These are phyloP conservation scores for Phialophora expanda DNA, from an alignment of 2,329 filamentous ascomycete species.

Conservation along the genomic window DNA sequence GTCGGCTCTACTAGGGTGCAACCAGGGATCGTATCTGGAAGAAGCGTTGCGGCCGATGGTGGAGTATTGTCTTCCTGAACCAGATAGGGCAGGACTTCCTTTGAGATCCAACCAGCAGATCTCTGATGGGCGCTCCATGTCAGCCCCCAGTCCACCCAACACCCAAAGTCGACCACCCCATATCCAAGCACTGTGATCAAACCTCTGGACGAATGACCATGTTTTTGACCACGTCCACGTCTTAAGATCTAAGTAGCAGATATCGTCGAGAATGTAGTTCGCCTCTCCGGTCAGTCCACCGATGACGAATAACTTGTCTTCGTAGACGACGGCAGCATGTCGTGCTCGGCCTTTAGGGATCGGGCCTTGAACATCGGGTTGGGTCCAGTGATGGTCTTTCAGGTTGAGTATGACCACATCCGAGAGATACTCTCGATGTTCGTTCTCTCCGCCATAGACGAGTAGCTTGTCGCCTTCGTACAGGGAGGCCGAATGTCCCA, in stretches of 20 bases:
- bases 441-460: conserved; percentile 97
- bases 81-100: conserved; percentile 78
- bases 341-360: conserved; percentile 88
- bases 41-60: conserved; percentile 31
- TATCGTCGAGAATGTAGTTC: conserved; percentile 90
- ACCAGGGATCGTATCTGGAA: conserved; percentile 47
- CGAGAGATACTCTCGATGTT: conserved; percentile 92
- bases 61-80: conserved; percentile 31
- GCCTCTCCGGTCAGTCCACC: conserved; percentile 95
- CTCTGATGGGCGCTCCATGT: conserved; percentile 96
- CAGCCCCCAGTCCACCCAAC: conserved; percentile 89
- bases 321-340: conserved; percentile 90
- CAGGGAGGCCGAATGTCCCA: conserved; percentile 90
- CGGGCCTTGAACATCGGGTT: conserved; percentile 82
- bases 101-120: conserved; percentile 98
- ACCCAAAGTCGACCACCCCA: conserved; percentile 95
- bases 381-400: conserved; percentile 92
- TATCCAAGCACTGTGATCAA: conserved; percentile 93
- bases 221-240: conserved; percentile 97
- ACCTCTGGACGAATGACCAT: conserved; percentile 93
- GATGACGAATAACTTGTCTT: conserved; percentile 94
- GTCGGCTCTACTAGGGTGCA: conserved; percentile 45
- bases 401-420: conserved; percentile 97
- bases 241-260: conserved; percentile 95
- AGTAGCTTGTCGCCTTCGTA: conserved; percentile 95